Base-by-base conservation (phyloP, 2,329 filamentous ascomycete genomes). In the Aureobasidium sp. region DNA sequence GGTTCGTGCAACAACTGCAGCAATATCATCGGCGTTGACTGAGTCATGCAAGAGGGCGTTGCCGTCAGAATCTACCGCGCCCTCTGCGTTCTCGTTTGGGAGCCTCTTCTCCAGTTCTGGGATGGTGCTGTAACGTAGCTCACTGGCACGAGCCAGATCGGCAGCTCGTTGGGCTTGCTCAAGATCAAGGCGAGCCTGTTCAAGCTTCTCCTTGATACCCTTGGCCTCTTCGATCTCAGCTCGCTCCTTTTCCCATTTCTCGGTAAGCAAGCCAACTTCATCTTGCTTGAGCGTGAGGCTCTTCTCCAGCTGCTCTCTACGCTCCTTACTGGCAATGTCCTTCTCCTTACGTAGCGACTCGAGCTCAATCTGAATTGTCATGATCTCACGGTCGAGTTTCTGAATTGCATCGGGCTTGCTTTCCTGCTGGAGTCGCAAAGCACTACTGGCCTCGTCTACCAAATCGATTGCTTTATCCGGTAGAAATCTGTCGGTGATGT, bases 391-490 rank as follows among this genome's bases (percentile, higher is more conserved):
- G 69, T 97, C 93, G 1, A 97, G 83, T 56, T 88, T 85, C 77
- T 95, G 90, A 37, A 99, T 97, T 9, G 93, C 86, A 68, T 97
- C 94, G 0, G 94, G 94, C 69, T 97, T 97, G 68, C 91, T 96
- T 74, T 99, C 94, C 74, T 97, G 94, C 71, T 97, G 93, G 35
- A 97, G 77, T 48, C 95, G 86, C 11, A 97, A 78, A 24, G 91
- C 91, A 64, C 90, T 95, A 1, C 93, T 92, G 11, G 94, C 94
- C 76, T 97, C 94, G 66, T 97, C 94, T 73, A 99, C 94, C 17
- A 97, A 76, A 72, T 97, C 94, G 65, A 99, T 97, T 2, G 94
- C 94, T 73, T 97, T 97, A 75, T 99, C 94, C 0, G 94, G 94
- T 0, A 97, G 79, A 75, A 96, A 97, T 1, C 94, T 87, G 71